Evolutionary conservation across 768 basidiomycete species (phyloP), one percentile per base, ranked within the genome.

Genomic region (Mycena latifolia): DNA sequence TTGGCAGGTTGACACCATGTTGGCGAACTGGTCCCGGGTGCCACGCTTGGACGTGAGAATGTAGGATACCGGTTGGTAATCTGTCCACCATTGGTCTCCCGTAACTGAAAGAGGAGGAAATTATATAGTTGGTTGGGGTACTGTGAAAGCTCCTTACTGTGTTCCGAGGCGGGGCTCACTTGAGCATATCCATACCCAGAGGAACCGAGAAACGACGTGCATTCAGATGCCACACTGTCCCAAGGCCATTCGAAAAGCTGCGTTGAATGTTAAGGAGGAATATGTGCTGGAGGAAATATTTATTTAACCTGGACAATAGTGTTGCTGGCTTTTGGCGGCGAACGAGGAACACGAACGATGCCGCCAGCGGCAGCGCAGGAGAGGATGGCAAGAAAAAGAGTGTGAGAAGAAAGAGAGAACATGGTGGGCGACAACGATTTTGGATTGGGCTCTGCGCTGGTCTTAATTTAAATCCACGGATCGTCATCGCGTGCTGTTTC

Each of bases 11-110:
- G 56, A 62, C 43, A 79, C 67, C 78, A 66, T 66, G 18, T 50
- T 84, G n/a, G n/a, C n/a, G n/a, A n/a, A n/a, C n/a, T n/a, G n/a
- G n/a, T n/a, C n/a, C n/a, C n/a, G n/a, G n/a, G 78, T 6, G 61
- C 84, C 84, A 0, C 82, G 79, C 70, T 85, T 85, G 10, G 80
- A 82, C 0, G 76, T 80, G 43, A 84, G 69, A 15, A 29, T 81
- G 69, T 84, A 83, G 11, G 81, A 83, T 1, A 84, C 83, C 5
- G 79, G 78, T 62, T 84, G 84, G 65, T 85, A 84, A 65, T 85
- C 84, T 0, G 84, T 85, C 82, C 82, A 85, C 84, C 84, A 85
- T 63, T 82, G 71, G 14, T 65, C 5, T 15, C 82, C 83, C 31
- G 69, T 65, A 41, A 83, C 63, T 65, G 63, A 15, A n/a, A n/a